Evolutionary conservation across 1,284 basidiomycete genomes (phyloP), one percentile per base, ranked within the genome.

Genomic region (Malassezia slooffiae): DNA sequence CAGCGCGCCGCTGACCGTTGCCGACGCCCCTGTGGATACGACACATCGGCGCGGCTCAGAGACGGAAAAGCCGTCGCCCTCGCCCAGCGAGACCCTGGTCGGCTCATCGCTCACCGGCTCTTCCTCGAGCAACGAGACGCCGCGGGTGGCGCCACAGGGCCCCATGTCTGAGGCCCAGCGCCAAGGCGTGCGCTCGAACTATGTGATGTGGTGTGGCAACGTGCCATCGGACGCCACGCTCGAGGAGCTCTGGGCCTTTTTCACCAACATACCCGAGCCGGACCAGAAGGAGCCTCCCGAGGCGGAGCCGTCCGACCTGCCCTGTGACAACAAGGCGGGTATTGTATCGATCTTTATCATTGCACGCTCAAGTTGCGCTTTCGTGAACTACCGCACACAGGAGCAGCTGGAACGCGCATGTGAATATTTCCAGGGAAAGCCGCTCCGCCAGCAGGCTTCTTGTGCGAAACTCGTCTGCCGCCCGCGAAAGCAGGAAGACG

Each of bases 151-250:
- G n/a, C n/a, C n/a, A n/a, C n/a, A n/a, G n/a, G 40, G 40, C 7
- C 32, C 41, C 15, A 21, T 19, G 11, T 38, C 34, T 7, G 35
- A 23, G 9, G 28, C 52, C 28, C 58, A 54, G 3, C 49, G 50
- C 24, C 55, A 60, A 38, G 58, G 55, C 5, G 76, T 82, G 37
- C 77, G 86, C 10, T 87, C 85, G 16, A 85, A 89, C 52, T 90
- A 82, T 82, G 89, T 91, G 2, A 86, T 93, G 83, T 95, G 90
- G 91, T 79, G 79, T 13, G 87, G 87, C 9, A 91, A 90, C 58
- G 81, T 90, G 4, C 84, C 86, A 1, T 54, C 55, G 10, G 85
- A 93, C 60, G 80, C 86, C 5, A 81, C 80, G 0, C 79, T 88
- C 50, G 82, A 88, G 58, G 90, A 95, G 69, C 75, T 95, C 2